Evolutionary conservation across 352 stramenopile genomes (phyloP).

Genomic region (Phytophthora boehmeriae): DNA sequence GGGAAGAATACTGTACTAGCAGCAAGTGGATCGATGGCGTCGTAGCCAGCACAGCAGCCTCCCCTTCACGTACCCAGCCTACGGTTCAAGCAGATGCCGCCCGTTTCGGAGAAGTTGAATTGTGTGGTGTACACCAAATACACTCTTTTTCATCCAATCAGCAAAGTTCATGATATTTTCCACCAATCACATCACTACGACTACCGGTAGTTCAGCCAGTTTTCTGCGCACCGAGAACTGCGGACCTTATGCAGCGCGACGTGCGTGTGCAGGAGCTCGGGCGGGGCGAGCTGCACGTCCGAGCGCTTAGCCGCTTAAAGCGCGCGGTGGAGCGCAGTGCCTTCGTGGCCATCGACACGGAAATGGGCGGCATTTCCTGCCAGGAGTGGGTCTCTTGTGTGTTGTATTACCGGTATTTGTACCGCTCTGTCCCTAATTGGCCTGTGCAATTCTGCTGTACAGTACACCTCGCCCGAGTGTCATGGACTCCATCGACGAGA

Average conservation of each 20-base stretch:
- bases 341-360: slow-evolving; percentile 80
- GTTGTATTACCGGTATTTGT: slow-evolving; percentile 2
- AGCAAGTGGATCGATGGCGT: background rate
- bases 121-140: background rate
- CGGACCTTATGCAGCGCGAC: slow-evolving; percentile 17
- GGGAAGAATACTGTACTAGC: no score
- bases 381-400: slow-evolving; percentile 54
- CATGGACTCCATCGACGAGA: slow-evolving; percentile 76
- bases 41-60: background rate
- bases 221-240: background rate
- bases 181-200: no score
- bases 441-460: slow-evolving; percentile 2
- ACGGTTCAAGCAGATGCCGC: background rate
- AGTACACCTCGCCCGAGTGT: slow-evolving; percentile 53
- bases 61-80: background rate
- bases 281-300: slow-evolving; percentile 30
- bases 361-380: slow-evolving; percentile 76
- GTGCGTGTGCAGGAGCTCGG: slow-evolving; percentile 40
- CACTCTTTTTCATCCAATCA: background rate
- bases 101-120: background rate
- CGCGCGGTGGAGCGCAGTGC: slow-evolving; percentile 40
- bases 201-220: background rate
- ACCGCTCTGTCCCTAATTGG: slow-evolving; percentile 8
- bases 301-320: slow-evolving; percentile 38
- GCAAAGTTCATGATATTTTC: background rate